These are phyloP conservation scores for Xanthoceras sorbifolium DNA, from an alignment of 345 rosid genomes.

Conservation along the genomic window DNA sequence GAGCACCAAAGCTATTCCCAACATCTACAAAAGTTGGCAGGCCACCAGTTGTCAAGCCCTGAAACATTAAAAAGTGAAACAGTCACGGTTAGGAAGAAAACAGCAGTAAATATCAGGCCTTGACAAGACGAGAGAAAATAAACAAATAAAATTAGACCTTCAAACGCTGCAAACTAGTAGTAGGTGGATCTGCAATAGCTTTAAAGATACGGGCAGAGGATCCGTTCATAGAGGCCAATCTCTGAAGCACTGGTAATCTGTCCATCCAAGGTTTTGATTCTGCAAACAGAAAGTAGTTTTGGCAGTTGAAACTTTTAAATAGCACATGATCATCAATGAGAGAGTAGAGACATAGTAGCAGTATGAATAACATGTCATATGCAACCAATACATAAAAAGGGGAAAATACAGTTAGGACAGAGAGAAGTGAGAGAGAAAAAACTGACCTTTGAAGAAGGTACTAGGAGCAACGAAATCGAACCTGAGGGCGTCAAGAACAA, in stretches of 20 bases:
- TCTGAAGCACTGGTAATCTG: constrained; percentile 63
- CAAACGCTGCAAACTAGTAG: constrained; percentile 90
- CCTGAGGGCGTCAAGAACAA: constrained; percentile 89
- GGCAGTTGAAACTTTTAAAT: background rate
- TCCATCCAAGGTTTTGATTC: constrained; percentile 94
- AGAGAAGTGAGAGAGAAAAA: background rate
- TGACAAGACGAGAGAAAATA: background rate
- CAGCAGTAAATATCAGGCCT: background rate
- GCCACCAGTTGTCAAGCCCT: constrained; percentile 97
- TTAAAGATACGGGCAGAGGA: constrained; percentile 81
- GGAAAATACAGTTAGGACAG: no score
- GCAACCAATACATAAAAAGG: no score
- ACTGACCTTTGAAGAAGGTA: constrained; percentile 59
- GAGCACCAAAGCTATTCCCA: constrained; percentile 94
- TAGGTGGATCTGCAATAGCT: constrained; percentile 98
- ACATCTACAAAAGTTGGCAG: constrained; percentile 93
- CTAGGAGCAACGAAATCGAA: constrained; percentile 87
- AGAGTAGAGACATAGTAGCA: no score
- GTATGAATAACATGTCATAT: no score
- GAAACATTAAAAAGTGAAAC: constrained; percentile 1
- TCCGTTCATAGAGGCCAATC: constrained; percentile 52
- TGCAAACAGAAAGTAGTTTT: constrained; percentile 10
- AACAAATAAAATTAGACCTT: constrained; percentile 44
- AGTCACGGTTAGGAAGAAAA: background rate
- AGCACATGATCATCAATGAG: no score